Conservation (phyloP, 768 basidiomycete genomes). For the Tricholoma sp. region DNA sequence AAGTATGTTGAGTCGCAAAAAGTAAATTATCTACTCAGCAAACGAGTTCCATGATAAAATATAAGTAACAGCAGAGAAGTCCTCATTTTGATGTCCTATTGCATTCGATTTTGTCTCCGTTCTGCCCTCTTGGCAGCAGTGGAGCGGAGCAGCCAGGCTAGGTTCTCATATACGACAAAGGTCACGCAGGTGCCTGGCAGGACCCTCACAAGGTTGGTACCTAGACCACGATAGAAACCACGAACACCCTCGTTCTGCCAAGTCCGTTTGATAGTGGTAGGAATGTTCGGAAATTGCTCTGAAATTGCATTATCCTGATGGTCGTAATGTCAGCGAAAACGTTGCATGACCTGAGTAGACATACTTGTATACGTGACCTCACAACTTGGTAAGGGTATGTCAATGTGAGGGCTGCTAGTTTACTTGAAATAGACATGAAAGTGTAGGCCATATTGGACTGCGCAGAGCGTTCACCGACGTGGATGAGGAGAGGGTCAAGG, state of each 20-base stretch:
- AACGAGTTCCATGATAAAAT: not conserved
- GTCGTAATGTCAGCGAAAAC: not conserved
- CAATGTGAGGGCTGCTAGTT: conserved; percentile 71
- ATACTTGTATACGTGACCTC: conserved; percentile 86
- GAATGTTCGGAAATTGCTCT: conserved; percentile 78
- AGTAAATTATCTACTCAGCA: too few relatives aligned
- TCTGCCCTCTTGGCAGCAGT: conserved; percentile 52
- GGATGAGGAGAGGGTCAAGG: not conserved
- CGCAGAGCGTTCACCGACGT: not conserved
- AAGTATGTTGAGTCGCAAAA: too few relatives aligned
- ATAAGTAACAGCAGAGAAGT: not conserved
- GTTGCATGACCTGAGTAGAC: conserved; percentile 12
- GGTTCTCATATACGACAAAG: conserved; percentile 94
- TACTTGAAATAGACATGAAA: conserved; percentile 87
- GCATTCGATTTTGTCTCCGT: conserved; percentile 1
- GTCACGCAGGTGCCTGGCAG: conserved; percentile 97
- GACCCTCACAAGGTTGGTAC: conserved; percentile 90
- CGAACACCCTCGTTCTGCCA: conserved; percentile 74
- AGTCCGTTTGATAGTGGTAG: conserved; percentile 72
- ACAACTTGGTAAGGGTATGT: conserved; percentile 99
- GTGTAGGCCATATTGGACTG: conserved; percentile 93
- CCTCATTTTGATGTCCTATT: not conserved
- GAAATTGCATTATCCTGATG: conserved; percentile 60
- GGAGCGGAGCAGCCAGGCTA: conserved; percentile 76
- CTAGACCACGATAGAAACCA: conserved; percentile 95